Base-by-base conservation (phyloP, 768 basidiomycete genomes). In the Peribolospora baueri region DNA sequence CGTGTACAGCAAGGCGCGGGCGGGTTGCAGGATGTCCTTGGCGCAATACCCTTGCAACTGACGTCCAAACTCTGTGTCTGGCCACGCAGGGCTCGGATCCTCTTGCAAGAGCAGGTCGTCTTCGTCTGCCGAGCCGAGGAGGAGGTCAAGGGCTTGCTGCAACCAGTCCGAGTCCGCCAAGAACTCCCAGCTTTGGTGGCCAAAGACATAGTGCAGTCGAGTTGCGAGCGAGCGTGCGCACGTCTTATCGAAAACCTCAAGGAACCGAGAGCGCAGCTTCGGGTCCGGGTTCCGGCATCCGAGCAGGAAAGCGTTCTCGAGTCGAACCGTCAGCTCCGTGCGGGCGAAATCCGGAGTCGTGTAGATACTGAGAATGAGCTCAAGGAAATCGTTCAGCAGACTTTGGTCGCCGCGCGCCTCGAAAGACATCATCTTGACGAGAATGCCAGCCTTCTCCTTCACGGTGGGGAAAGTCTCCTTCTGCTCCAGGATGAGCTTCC, bases 131-230 rank as follows among this genome's bases (percentile, higher is more conserved):
- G 75, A 71, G n/a, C 85, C 84, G 13, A 97, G 75, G 7, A 97
- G 70, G 42, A 95, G 77, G 63, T 91, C 82, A 38, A 95, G 71
- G 11, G 88, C 86, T 14, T 97, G 74, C 60, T 83, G 80, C 42
- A 90, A 80, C 93, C 93, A 98, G 62, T 93, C 86, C 54, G 83
- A 77, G 57, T 91, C 87, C 3, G 84, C 78, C 14, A 98, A 68
- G 2, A 80, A 76, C 55, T 97, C 93, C 93, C 93, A 98, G 61
- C 74, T 86, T 67, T 97, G 91, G 11, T 90, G 81, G 37, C 83
- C 87, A 45, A 91, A 72, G 59, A 97, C 78, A 66, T 90, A 95
- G 46, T 82, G 80, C 50, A 98, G 67, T 38, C 93, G 81, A 57
- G 75, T 79, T 56, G 77, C 76, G 8, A 93, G 73, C 1, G 82